These are phyloP conservation scores for Isabelozyma pseudorhagii DNA, from an alignment of 805 yeast species.

Conservation along the genomic window DNA sequence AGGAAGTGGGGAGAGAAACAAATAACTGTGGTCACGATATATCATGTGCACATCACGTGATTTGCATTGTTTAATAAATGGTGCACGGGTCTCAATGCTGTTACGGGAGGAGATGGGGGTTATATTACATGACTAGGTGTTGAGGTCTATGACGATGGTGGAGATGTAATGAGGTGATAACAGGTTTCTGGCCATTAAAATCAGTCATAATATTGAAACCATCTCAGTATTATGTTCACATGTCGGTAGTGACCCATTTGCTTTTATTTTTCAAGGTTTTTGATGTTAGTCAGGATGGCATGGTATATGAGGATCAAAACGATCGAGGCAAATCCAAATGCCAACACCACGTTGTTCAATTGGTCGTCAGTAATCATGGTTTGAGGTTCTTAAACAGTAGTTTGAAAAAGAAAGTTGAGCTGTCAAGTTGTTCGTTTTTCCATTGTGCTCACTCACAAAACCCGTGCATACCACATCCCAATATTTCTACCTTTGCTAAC, in stretches of 20 bases:
- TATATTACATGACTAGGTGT: background rate
- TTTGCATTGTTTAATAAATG: background rate
- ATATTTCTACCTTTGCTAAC: too few species aligned
- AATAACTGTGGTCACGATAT: background rate
- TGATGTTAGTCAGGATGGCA: conserved; percentile 51
- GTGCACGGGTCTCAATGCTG: background rate
- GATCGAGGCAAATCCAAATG: conserved; percentile 71
- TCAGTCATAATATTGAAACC: background rate
- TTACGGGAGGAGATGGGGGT: background rate
- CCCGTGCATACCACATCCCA: background rate
- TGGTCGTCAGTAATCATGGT: conserved; percentile 84
- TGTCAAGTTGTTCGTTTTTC: background rate
- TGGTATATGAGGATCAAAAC: conserved; percentile 72
- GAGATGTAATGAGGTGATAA: too few species aligned
- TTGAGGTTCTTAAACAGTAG: background rate
- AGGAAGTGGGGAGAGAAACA: background rate
- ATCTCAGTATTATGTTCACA: background rate
- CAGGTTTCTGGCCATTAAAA: too few species aligned
- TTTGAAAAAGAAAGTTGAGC: background rate
- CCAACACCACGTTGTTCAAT: conserved; percentile 66
- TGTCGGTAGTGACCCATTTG: background rate
- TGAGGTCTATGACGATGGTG: background rate
- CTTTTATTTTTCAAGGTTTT: conserved; percentile 5
- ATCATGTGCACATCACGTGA: background rate
- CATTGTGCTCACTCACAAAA: background rate